Percentiles rank a stretch among this genome's conserved stretches.
These are phyloP conservation scores for Thalassiosira ordinaria DNA, from an alignment of 352 stramenopile genomes.

Conservation along the genomic window DNA sequence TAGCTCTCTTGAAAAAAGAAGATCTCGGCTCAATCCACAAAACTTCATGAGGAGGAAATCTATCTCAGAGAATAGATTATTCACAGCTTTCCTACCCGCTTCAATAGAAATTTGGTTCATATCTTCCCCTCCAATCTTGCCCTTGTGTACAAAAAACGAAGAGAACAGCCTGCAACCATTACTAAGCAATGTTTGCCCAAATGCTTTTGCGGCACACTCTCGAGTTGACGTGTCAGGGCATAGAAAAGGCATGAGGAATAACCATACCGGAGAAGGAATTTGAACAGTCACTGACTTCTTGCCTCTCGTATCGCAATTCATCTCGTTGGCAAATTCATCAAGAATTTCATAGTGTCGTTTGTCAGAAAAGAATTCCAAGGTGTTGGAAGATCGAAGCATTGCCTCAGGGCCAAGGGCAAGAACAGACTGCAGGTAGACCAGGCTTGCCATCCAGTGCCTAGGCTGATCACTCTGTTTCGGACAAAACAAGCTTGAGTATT, in stretches of 20 bases:
- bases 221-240: slow-evolving; percentile 22
- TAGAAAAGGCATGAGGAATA: slow-evolving; percentile 57
- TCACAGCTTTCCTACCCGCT: slow-evolving; percentile 6
- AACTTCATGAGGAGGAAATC: slow-evolving; percentile 44
- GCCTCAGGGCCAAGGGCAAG: slow-evolving; percentile 36
- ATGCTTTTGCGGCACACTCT: slow-evolving; percentile 29
- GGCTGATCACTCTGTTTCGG: slow-evolving; percentile 3
- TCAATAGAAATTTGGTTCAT: slow-evolving; percentile 20
- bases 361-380: slow-evolving; percentile 42
- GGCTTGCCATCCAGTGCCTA: slow-evolving; percentile 30
- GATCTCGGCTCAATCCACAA: slow-evolving; percentile 25
- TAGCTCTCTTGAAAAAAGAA: slow-evolving; percentile 37
- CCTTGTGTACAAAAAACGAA: slow-evolving; percentile 44
- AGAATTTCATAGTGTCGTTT: slow-evolving; percentile 40
- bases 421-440: slow-evolving; percentile 53
- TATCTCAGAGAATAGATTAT: slow-evolving; percentile 58
- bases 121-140: slow-evolving; percentile 1
- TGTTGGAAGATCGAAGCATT: slow-evolving; percentile 33
- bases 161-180: slow-evolving; percentile 50
- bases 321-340: slow-evolving; percentile 30
- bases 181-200: slow-evolving; percentile 38
- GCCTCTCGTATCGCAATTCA: slow-evolving; percentile 9
- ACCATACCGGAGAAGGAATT: slow-evolving; percentile 45
- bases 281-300: slow-evolving; percentile 6
- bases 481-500: slow-evolving; percentile 22